Base-by-base conservation (phyloP, 2,329 filamentous ascomycete genomes). In the Fusarium torulosum region DNA sequence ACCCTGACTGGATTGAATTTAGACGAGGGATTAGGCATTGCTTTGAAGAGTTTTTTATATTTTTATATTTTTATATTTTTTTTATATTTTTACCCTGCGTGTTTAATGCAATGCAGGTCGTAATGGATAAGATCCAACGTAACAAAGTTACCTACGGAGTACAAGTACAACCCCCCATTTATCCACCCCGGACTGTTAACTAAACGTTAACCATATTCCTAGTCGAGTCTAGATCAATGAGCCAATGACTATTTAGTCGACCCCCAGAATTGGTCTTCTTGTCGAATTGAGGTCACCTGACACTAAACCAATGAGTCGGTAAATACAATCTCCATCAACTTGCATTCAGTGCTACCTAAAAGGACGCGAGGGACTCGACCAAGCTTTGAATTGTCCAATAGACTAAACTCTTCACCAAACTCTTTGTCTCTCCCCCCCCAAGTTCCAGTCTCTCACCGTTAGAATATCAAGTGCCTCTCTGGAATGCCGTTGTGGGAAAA, bases 11-110 rank as follows among this genome's bases (percentile, higher is more conserved):
- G 17, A 33, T 33, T 33, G 17, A n/a, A 35, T 37, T 37, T n/a
- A n/a, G 17, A 37, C 17, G 17, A n/a, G 35, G 17, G 35, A 37
- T n/a, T 37, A 8, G n/a, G 27, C 37, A 27, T 51, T 57, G 37
- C 17, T 10, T 41, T 63, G 59, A 59, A 63, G 45, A 64, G 29
- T 42, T 63, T 61, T 62, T n/a, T n/a, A n/a, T n/a, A n/a, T 38
- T 19, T 46, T 9, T 35, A 8, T 33, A 19, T 46, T 23, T 40
- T 25, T 35, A 15, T n/a, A n/a, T n/a, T n/a, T 62, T 38, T 19
- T 46, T 9, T 35, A 8, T 33, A 19, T 46, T 23, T 40, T 25
- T 35, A 15, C 14, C 14, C 17, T 35, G 31, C 31, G 31, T 35
- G 37, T 29, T 53, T 41, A 46, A 13, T 37, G n/a, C 11, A 35